Evolutionary conservation across 805 yeast species (phyloP).

Genomic region (Nakazawaea ambrosiae): DNA sequence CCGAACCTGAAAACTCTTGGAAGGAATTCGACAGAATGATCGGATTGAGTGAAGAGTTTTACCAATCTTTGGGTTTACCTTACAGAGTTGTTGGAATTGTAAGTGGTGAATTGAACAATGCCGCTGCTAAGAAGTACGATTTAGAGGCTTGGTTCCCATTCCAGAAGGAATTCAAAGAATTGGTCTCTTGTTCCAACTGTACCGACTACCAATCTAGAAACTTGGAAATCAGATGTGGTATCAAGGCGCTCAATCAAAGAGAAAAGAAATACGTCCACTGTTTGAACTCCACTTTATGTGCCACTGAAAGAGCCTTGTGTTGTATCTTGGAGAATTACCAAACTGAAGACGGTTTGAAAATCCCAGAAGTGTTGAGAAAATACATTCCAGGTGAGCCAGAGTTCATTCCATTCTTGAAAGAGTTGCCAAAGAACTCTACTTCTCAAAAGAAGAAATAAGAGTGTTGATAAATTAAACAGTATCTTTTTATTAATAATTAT

Average conservation of each 20-base stretch:
- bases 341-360: conserved; percentile 87
- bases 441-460: conserved; percentile 51
- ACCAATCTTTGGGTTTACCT: conserved; percentile 86
- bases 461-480: too few species aligned
- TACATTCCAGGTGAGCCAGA: conserved; percentile 99
- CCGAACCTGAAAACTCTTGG: conserved; percentile 99
- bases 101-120: conserved; percentile 96
- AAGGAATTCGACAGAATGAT: conserved; percentile 96
- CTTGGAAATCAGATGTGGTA: conserved; percentile 97
- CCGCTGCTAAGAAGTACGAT: conserved; percentile 98
- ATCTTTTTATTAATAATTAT: not conserved
- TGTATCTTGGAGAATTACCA: conserved; percentile 97
- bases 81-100: conserved; percentile 97
- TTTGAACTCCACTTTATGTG: conserved; percentile 93
- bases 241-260: conserved; percentile 88
- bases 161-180: conserved; percentile 97
- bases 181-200: conserved; percentile 98
- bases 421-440: conserved; percentile 90
- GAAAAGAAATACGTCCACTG: conserved; percentile 98
- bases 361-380: conserved; percentile 93
- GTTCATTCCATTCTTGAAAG: conserved; percentile 84
- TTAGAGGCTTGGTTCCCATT: conserved; percentile 99
- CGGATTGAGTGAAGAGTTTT: conserved; percentile 82
- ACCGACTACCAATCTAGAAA: conserved; percentile 99
- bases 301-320: conserved; percentile 97